Percentiles rank a stretch among this genome's conserved stretches.
phyloP scores from a whole-genome alignment of 805 yeast species.

The Wickerhamiella nectarea region DNA sequence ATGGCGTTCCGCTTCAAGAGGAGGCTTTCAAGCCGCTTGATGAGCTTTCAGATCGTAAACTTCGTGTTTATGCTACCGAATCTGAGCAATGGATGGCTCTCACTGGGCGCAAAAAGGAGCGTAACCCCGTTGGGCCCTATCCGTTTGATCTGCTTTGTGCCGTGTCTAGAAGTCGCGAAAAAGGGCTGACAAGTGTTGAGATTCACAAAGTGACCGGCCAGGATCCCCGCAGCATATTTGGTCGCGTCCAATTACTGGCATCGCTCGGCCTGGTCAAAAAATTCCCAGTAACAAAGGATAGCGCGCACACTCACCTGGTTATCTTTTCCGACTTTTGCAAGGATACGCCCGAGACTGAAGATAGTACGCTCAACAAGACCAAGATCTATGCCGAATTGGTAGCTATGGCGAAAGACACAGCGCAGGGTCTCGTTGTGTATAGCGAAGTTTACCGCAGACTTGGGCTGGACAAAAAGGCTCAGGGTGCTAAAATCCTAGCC shows the following conservation, averaged over 20 bases:
- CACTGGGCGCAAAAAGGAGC: slow-evolving; percentile 25
- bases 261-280: slow-evolving; percentile 26
- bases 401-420: slow-evolving; percentile 21
- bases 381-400: slow-evolving; percentile 13
- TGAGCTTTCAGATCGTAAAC: background rate
- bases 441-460: slow-evolving; percentile 30
- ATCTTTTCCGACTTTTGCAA: slow-evolving; percentile 25
- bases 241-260: slow-evolving; percentile 24
- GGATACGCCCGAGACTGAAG: slow-evolving; percentile 10
- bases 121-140: slow-evolving; percentile 23
- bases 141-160: slow-evolving; percentile 30
- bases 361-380: slow-evolving; percentile 1
- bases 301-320: slow-evolving; percentile 25
- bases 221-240: slow-evolving; percentile 29
- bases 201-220: slow-evolving; percentile 28
- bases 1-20: slow-evolving; percentile 3
- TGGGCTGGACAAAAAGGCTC: slow-evolving; percentile 25
- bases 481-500: slow-evolving; percentile 17
- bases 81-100: slow-evolving; percentile 27
- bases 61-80: slow-evolving; percentile 22
- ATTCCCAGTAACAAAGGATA: slow-evolving; percentile 24
- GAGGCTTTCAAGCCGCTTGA: background rate
- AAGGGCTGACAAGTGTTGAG: slow-evolving; percentile 28
- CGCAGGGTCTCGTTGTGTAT: slow-evolving; percentile 25
- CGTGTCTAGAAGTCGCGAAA: slow-evolving; percentile 29